These are phyloP conservation scores for Teunomyces atbi DNA, from an alignment of 805 yeast species.

Conservation along the genomic window DNA sequence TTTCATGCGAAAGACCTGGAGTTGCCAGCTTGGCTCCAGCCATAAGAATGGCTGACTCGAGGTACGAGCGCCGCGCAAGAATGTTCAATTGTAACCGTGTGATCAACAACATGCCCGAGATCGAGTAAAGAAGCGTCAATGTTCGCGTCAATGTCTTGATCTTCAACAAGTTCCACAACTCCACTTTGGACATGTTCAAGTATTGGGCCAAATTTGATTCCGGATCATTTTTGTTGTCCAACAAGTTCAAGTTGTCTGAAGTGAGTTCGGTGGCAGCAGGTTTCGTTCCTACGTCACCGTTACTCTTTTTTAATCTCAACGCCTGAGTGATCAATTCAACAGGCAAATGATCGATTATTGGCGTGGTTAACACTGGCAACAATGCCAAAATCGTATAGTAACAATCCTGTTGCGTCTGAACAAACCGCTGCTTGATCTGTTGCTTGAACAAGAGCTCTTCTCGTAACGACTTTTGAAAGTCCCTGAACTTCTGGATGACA, in stretches of 20 bases:
- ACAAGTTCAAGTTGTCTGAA: conserved; percentile 38
- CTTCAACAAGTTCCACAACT: conserved; percentile 84
- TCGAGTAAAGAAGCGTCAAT: conserved; percentile 65
- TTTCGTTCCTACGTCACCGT: conserved; percentile 14
- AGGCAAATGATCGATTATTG: conserved; percentile 58
- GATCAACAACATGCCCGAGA: conserved; percentile 68
- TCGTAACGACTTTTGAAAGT: conserved; percentile 38
- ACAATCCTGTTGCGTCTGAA: conserved; percentile 91
- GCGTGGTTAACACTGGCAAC: conserved; percentile 70
- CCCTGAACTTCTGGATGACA: conserved; percentile 35
- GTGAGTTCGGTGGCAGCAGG: conserved; percentile 24
- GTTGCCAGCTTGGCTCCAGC: conserved; percentile 44
- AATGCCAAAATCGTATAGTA: conserved; percentile 79
- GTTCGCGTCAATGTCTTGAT: conserved; percentile 70
- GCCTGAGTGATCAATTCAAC: conserved; percentile 74
- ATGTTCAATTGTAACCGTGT: conserved; percentile 86
- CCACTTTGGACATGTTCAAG: conserved; percentile 34
- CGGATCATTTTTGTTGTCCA: conserved; percentile 24
- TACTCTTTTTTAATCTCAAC: conserved; percentile 56
- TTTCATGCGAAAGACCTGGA: conserved; percentile 21
- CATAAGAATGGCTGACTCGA: conserved; percentile 71
- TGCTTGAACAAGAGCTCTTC: conserved; percentile 44
- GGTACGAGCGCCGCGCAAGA: conserved; percentile 80
- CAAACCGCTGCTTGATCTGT: conserved; percentile 73
- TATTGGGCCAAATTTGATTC: conserved; percentile 20